Evolutionary conservation across 1,284 basidiomycete genomes (phyloP).

Genomic region (Apiotrichum laibachii): DNA sequence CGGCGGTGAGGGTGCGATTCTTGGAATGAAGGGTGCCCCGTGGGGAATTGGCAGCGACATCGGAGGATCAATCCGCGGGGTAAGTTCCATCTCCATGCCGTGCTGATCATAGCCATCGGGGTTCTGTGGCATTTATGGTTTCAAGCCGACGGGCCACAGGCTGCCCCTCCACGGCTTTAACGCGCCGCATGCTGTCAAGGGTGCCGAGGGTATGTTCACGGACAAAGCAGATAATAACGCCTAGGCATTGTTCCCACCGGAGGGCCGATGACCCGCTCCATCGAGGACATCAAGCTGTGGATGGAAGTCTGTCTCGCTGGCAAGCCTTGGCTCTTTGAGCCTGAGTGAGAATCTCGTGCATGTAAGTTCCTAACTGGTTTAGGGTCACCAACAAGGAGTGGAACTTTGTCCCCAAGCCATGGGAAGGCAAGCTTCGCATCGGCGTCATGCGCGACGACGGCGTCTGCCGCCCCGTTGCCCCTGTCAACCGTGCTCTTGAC

Average conservation of each 20-base stretch:
- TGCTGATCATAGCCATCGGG: too few species aligned
- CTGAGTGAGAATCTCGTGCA: too few species aligned
- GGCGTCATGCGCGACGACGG: constrained; percentile 49
- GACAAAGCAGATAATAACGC: too few species aligned
- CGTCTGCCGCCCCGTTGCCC: constrained; percentile 39
- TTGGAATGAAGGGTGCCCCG: constrained; percentile 39
- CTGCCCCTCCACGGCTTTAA: constrained; percentile 42
- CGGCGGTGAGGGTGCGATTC: constrained; percentile 60
- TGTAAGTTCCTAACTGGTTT: too few species aligned
- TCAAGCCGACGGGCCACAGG: constrained; percentile 39
- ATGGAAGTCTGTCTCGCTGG: constrained; percentile 33
- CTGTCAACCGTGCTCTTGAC: constrained; percentile 41
- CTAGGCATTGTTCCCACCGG: constrained; percentile 29
- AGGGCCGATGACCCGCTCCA: constrained; percentile 42
- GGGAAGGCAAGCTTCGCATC: constrained; percentile 27
- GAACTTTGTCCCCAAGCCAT: not conserved
- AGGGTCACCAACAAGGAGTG: constrained; percentile 27
- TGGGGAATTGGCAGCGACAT: constrained; percentile 51
- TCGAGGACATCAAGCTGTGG: constrained; percentile 37
- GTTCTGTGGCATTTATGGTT: constrained; percentile 41
- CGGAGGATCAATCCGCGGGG: constrained; percentile 44
- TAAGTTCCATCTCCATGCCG: constrained; percentile 3
- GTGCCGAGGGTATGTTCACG: not conserved
- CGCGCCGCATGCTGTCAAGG: constrained; percentile 40
- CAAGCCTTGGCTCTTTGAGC: constrained; percentile 30